phyloP scores from a whole-genome alignment of 2,329 filamentous ascomycete species.

The Sarocladium kiliense region DNA sequence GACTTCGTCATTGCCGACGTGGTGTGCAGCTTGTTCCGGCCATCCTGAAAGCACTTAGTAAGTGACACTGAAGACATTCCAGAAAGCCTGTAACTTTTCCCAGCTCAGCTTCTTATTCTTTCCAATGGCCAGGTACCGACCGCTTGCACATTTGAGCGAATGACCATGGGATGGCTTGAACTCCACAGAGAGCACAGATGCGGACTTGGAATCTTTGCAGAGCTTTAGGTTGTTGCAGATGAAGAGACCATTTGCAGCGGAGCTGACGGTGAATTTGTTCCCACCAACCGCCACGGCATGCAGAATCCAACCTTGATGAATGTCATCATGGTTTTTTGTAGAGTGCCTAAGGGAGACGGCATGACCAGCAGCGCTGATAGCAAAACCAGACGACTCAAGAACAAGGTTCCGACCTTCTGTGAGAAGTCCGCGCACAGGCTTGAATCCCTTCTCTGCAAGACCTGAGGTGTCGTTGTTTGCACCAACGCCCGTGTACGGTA shows the following conservation, averaged over 20 bases:
- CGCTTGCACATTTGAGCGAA: slow-evolving; percentile 11
- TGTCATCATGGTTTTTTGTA: slow-evolving; percentile 29
- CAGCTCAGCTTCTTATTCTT: neutral
- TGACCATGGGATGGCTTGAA: slow-evolving; percentile 18
- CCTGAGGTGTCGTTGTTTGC: slow-evolving; percentile 31
- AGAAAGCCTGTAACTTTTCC: neutral
- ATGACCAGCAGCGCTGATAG: slow-evolving; percentile 25
- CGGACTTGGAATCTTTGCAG: neutral
- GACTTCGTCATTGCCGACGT: no score
- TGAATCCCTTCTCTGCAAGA: slow-evolving; percentile 49
- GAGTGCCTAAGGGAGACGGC: slow-evolving; percentile 18
- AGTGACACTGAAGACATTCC: slow-evolving; percentile 12
- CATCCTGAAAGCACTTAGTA: no score
- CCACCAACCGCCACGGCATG: slow-evolving; percentile 30
- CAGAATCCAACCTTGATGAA: slow-evolving; percentile 44
- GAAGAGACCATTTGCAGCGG: slow-evolving; percentile 17
- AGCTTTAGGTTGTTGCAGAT: slow-evolving; percentile 12
- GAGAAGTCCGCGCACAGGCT: slow-evolving; percentile 43
- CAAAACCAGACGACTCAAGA: slow-evolving; percentile 40
- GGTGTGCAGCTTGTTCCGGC: no score
- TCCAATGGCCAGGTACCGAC: slow-evolving; percentile 3
- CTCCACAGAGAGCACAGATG: slow-evolving; percentile 9
- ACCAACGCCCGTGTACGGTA: slow-evolving; percentile 38
- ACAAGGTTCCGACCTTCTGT: slow-evolving; percentile 51
- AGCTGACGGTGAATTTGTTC: slow-evolving; percentile 21